Evolutionary conservation across 441 rosid genomes (phyloP).

Genomic region (Populus trichocarpa): DNA sequence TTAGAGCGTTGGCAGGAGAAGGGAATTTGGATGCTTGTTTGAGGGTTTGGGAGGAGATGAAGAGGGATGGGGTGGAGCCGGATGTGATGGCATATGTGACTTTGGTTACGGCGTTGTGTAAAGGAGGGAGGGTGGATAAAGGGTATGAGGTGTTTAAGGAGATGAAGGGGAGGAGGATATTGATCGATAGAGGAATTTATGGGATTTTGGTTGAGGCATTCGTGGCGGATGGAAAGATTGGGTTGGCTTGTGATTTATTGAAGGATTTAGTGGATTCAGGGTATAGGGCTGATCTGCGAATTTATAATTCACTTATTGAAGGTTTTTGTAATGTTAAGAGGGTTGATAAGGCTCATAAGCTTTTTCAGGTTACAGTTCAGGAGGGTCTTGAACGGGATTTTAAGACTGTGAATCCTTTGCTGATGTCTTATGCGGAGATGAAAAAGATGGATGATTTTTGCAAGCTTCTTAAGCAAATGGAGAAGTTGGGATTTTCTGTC

Average conservation of each 20-base stretch:
- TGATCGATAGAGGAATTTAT: slow-evolving; percentile 73
- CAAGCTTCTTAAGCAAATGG: slow-evolving; percentile 53
- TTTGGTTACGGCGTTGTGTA: slow-evolving; percentile 60
- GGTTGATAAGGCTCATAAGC: slow-evolving; percentile 73
- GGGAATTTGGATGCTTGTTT: slow-evolving; percentile 71
- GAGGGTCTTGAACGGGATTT: slow-evolving; percentile 74
- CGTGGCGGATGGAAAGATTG: slow-evolving; percentile 59
- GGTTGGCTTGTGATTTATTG: slow-evolving; percentile 64
- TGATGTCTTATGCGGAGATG: slow-evolving; percentile 58
- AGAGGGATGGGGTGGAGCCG: slow-evolving; percentile 55
- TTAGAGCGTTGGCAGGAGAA: slow-evolving; percentile 48
- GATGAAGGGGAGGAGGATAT: slow-evolving; percentile 64
- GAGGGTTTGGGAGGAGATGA: slow-evolving; percentile 86
- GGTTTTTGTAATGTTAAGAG: slow-evolving; percentile 62
- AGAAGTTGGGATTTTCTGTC: slow-evolving; percentile 49
- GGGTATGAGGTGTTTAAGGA: slow-evolving; percentile 67
- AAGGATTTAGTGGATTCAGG: slow-evolving; percentile 84
- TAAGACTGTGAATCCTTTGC: slow-evolving; percentile 59
- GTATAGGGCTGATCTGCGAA: slow-evolving; percentile 77
- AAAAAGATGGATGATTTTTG: slow-evolving; percentile 48
- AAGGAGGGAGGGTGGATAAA: slow-evolving; percentile 52
- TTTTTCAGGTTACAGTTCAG: slow-evolving; percentile 45
- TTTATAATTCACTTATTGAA: slow-evolving; percentile 71
- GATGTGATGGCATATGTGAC: slow-evolving; percentile 90
- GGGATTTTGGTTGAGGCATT: slow-evolving; percentile 64